These are phyloP conservation scores for Chenopodium formosanum DNA, from an alignment of 148 eudicot species.

Conservation along the genomic window DNA sequence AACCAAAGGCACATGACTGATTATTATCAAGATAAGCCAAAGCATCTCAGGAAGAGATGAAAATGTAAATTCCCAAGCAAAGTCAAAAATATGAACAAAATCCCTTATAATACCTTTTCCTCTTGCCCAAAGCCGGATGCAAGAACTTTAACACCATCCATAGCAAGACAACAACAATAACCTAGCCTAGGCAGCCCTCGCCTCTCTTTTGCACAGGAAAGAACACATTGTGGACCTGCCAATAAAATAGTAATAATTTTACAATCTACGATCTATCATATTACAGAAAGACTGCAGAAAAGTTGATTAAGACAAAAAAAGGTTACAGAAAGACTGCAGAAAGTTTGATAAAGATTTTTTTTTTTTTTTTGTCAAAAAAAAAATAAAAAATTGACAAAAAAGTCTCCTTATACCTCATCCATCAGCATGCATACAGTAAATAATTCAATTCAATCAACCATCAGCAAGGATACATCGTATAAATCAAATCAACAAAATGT, in stretches of 20 bases:
- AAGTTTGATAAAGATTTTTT: neutral
- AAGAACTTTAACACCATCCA: slow-evolving; percentile 93
- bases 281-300: neutral
- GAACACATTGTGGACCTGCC: slow-evolving; percentile 92
- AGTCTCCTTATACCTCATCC: neutral
- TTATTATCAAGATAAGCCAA: neutral
- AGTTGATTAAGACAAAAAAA: neutral
- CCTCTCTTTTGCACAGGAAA: slow-evolving; percentile 89
- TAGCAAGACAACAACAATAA: slow-evolving; percentile 87
- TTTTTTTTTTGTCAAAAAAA: too few species aligned
- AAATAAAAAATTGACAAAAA: too few species aligned
- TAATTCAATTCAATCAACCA: neutral
- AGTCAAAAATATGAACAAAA: slow-evolving; percentile 3
- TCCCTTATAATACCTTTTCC: slow-evolving; percentile 61
- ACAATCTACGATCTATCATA: neutral
- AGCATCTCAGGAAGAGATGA: slow-evolving; percentile 7
- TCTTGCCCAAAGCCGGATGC: slow-evolving; percentile 77
- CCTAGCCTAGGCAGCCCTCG: slow-evolving; percentile 75
- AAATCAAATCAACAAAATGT: neutral
- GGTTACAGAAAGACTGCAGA: neutral
- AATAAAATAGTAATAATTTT: neutral
- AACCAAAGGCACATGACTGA: neutral
- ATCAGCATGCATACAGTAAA: neutral
- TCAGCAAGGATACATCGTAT: neutral
- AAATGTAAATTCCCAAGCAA: neutral